A percentile compares a stretch with the other conserved stretches of the same genome.
Conservation (phyloP, 257 asterid species). For the Rehmannia glutinosa region DNA sequence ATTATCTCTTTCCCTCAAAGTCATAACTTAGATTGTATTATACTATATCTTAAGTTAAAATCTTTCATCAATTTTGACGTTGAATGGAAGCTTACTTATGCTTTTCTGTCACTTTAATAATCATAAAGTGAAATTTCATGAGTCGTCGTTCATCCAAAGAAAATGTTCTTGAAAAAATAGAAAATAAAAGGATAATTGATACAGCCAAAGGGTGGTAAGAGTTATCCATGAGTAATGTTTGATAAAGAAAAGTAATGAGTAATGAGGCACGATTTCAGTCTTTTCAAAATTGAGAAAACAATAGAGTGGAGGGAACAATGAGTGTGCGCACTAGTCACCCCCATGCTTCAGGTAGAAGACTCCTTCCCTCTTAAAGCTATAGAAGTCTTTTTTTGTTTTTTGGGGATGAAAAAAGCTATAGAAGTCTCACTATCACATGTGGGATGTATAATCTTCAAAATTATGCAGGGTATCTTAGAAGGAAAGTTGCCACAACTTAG, state of each 20-base stretch:
- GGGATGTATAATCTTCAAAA: constrained; percentile 16
- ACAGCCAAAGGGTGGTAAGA: neutral
- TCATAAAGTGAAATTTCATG: constrained; percentile 5
- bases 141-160: constrained; percentile 1
- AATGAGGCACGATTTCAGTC: constrained; percentile 24
- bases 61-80: neutral
- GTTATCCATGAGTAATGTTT: constrained; percentile 20
- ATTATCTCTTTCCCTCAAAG: neutral
- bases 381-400: neutral
- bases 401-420: too few relatives aligned
- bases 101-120: neutral
- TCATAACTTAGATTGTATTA: neutral
- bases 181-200: neutral
- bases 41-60: neutral
- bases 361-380: constrained; percentile 9
- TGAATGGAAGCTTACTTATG: neutral
- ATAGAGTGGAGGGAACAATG: constrained; percentile 38
- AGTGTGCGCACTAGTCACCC: constrained; percentile 37
- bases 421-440: constrained; percentile 15
- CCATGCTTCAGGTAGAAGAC: constrained; percentile 31
- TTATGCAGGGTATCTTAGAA: constrained; percentile 50
- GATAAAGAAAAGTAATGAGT: constrained; percentile 34
- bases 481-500: constrained; percentile 42
- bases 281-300: constrained; percentile 3
- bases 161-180: neutral